Percentiles rank a stretch among this genome's conserved stretches.
Conservation (phyloP, 2,329 filamentous ascomycete species). For the Talaromyces sp. region DNA sequence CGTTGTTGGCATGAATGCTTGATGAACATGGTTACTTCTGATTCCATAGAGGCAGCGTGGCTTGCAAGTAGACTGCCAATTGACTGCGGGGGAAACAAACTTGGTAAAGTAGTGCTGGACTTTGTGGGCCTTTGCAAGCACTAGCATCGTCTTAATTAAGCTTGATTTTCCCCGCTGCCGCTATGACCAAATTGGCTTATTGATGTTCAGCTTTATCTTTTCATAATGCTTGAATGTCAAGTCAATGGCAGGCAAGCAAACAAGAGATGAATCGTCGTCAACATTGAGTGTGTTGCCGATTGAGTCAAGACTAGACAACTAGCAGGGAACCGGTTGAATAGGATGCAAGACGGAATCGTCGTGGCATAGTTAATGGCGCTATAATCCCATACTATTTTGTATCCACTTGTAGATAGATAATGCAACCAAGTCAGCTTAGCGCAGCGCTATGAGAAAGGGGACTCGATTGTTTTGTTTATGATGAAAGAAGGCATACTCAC, state of each 20-base stretch:
- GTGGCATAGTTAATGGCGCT: neutral
- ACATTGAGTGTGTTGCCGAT: neutral
- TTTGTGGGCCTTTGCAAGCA: neutral
- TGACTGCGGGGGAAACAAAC: neutral
- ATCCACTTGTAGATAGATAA: constrained; percentile 1
- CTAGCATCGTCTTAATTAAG: constrained; percentile 1
- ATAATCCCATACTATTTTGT: neutral
- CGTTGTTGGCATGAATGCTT: neutral
- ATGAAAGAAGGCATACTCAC: neutral
- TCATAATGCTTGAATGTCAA: neutral
- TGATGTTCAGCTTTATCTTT: neutral
- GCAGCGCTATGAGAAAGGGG: neutral
- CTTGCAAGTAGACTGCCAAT: neutral
- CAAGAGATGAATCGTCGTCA: too few species aligned
- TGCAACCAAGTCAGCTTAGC: constrained; percentile 1
- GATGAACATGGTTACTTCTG: neutral
- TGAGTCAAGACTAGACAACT: neutral
- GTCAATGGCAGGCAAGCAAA: neutral
- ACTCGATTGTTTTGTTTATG: neutral
- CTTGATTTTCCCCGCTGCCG: neutral
- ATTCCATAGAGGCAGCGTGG: neutral
- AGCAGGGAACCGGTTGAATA: neutral
- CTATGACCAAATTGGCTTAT: neutral
- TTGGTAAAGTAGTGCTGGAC: neutral
- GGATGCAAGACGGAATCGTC: neutral